These are phyloP conservation scores for Cochlearia excelsa DNA, from an alignment of 345 rosid species.

Conservation along the genomic window DNA sequence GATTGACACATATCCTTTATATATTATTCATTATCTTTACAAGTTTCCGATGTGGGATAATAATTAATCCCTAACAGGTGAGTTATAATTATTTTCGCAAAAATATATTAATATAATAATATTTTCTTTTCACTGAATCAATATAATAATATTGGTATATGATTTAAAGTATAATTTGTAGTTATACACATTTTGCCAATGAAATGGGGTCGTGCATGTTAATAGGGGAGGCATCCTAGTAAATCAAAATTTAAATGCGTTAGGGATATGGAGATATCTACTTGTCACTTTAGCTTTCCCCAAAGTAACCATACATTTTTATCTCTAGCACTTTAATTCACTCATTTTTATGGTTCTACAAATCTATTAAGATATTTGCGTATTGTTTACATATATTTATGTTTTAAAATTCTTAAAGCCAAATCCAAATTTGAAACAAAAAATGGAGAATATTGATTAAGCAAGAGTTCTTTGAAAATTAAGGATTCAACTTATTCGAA, in stretches of 20 bases:
- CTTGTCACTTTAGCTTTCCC: background rate
- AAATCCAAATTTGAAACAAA: too few relatives aligned
- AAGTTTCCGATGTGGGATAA: too few relatives aligned
- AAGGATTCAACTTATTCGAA: too few relatives aligned
- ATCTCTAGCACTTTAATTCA: background rate
- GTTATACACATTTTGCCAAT: background rate
- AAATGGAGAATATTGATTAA: too few relatives aligned
- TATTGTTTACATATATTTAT: too few relatives aligned
- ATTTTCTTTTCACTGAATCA: too few relatives aligned
- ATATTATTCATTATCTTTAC: too few relatives aligned
- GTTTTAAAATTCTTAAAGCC: too few relatives aligned
- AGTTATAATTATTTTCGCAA: background rate
- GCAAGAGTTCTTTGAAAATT: too few relatives aligned
- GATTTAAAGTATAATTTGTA: background rate
- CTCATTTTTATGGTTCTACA: background rate
- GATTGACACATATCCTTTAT: too few relatives aligned
- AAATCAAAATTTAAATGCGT: background rate
- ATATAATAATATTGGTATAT: background rate
- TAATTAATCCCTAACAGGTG: background rate
- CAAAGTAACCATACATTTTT: background rate
- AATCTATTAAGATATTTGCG: background rate
- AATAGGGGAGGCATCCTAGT: constrained; percentile 1
- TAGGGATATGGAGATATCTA: background rate
- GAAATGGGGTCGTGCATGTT: background rate
- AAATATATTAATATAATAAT: background rate